These are phyloP conservation scores for Tilletia indica DNA, from an alignment of 1,284 basidiomycete genomes.

Conservation along the genomic window DNA sequence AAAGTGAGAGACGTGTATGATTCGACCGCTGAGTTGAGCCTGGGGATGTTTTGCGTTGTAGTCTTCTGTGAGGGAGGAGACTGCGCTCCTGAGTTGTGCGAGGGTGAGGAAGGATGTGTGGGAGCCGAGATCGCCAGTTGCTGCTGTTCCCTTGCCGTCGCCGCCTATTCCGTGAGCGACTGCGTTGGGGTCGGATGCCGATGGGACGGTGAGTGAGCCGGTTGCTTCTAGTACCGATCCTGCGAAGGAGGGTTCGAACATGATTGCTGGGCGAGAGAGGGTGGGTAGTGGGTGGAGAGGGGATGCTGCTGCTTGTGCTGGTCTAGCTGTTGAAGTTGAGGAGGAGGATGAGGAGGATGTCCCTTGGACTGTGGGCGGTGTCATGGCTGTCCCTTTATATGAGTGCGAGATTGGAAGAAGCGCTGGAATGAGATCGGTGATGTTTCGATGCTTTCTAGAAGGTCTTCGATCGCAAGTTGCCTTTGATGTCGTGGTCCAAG, in stretches of 20 bases:
- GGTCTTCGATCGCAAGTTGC: too few species aligned
- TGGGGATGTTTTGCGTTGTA: slow-evolving; percentile 46
- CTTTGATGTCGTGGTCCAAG: too few species aligned
- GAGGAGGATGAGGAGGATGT: too few species aligned
- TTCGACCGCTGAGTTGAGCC: slow-evolving; percentile 46
- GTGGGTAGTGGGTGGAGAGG: neutral
- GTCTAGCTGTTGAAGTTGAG: too few species aligned
- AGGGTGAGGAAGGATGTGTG: slow-evolving; percentile 21
- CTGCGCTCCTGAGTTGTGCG: slow-evolving; percentile 20
- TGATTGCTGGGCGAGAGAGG: neutral
- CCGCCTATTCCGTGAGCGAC: slow-evolving; percentile 50
- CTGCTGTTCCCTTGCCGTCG: slow-evolving; percentile 42
- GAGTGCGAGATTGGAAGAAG: too few species aligned
- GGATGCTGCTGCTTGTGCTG: neutral
- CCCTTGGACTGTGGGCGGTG: too few species aligned
- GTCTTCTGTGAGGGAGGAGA: slow-evolving; percentile 46
- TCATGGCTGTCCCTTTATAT: too few species aligned
- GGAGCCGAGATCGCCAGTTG: slow-evolving; percentile 42
- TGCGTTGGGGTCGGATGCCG: neutral
- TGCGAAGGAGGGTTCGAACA: neutral
- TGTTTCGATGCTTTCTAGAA: too few species aligned
- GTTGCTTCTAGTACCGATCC: neutral
- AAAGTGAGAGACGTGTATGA: slow-evolving; percentile 54
- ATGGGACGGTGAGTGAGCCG: neutral
- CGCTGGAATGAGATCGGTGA: too few species aligned